Evolutionary conservation across 2,329 filamentous ascomycete genomes (phyloP), one percentile per base, ranked within the genome.

Genomic region (Akanthomyces uredinophilus): DNA sequence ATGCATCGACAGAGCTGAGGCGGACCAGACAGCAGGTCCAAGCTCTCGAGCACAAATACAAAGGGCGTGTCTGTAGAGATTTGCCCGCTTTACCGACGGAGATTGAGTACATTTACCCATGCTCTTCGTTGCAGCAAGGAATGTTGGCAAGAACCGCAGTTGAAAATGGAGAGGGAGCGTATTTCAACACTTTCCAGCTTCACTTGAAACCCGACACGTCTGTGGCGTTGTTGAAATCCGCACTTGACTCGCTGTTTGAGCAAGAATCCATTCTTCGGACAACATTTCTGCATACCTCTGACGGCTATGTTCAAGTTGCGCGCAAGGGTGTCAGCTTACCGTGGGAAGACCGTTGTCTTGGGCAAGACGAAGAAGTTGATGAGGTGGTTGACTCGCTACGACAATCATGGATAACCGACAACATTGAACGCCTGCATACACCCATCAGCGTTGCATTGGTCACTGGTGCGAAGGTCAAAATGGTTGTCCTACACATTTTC

Each of bases 111-210:
- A 84, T 96, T 57, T 86, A 86, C 0, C 93, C 92, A 4, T 96
- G 93, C 70, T 96, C 93, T 1, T 84, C 92, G 0, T 77, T 96
- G 1, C 93, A 97, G 69, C 86, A 94, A 71, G 93, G 92, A 0
- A 94, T 97, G 78, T 85, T 96, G 55, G 88, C 89, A 6, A 83
- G 87, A 54, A 87, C 87, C 27, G 71, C 89, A 43, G 82, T 74
- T 0, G 70, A 85, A 11, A 85, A 78, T 20, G 74, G 80, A 0
- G 71, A 77, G 0, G 78, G 81, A 0, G 75, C 89, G 0, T 97
- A 97, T 70, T 96, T 94, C 72, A 92, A 92, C 62, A 79, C 81
- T 0, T 96, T 97, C 69, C 75, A 74, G 0, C 86, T 94, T 49
- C 67, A 76, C 0, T 73, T 96, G 1, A 61, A 72, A 0, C 62